Percentiles rank a stretch among this genome's conserved stretches.
Conservation (phyloP, 2,329 filamentous ascomycete genomes). For the Arthroderma sp. region DNA sequence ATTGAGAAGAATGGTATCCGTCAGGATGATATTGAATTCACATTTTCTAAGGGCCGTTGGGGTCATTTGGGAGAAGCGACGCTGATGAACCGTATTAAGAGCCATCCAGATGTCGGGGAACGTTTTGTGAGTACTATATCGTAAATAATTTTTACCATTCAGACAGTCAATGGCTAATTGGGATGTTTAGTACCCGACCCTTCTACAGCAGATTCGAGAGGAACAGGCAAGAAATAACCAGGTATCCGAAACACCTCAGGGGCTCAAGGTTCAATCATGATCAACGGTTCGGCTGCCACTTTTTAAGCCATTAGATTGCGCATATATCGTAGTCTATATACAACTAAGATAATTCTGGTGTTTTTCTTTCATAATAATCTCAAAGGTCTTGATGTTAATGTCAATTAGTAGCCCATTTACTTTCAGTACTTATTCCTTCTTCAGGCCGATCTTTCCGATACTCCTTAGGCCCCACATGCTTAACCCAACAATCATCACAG, state of each 20-base stretch:
- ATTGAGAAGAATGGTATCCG: conserved; percentile 44
- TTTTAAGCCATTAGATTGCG: neutral
- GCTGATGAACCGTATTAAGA: conserved; percentile 71
- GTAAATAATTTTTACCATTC: neutral
- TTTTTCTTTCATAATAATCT: neutral
- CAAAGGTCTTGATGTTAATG: neutral
- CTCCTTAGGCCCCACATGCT: conserved; percentile 14
- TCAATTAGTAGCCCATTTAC: neutral
- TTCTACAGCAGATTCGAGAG: conserved; percentile 42
- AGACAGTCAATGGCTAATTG: conserved; percentile 3
- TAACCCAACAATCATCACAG: conserved; percentile 9
- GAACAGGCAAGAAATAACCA: conserved; percentile 38
- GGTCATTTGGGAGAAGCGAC: conserved; percentile 69
- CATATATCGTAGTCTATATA: neutral
- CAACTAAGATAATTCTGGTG: neutral
- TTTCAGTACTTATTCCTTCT: conserved; percentile 18
- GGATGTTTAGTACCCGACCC: conserved; percentile 46
- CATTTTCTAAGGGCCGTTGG: conserved; percentile 58
- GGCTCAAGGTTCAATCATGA: conserved; percentile 3
- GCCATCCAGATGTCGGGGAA: conserved; percentile 76
- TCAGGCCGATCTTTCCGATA: conserved; percentile 41
- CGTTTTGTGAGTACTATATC: conserved; percentile 42
- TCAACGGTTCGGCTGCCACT: neutral
- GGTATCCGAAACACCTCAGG: conserved; percentile 11
- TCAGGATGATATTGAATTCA: conserved; percentile 73